Evolutionary conservation across 1,284 basidiomycete genomes (phyloP), one percentile per base, ranked within the genome.

Genomic region (Apiotrichum brassicae): DNA sequence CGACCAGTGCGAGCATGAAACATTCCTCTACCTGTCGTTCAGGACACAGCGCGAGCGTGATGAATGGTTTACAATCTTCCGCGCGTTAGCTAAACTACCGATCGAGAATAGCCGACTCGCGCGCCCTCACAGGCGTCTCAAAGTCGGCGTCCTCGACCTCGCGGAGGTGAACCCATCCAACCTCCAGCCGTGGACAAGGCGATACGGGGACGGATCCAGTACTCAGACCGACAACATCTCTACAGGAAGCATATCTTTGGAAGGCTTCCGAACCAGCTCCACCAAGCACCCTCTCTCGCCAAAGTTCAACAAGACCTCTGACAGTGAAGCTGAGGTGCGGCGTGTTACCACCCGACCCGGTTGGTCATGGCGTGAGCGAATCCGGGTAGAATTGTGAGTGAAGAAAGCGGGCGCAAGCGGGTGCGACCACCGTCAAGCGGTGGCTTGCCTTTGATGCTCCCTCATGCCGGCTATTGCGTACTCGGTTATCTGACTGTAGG

Each of bases 361-460:
- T 5, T 65, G 63, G 63, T 50, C 55, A 2, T 46, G 43, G 33
- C 54, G 50, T n/a, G 59, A 65, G 9, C 33, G 28, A 1, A 26
- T 65, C 6, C 46, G 57, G 23, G 47, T 60, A 1, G 63, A 63
- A 43, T 41, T 65, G 62, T 63, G 33, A 45, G 61, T 54, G n/a
- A 38, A 38, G 7, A 37, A 20, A 19, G 16, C 36, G 22, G 36
- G 24, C 18, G 35, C 22, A n/a, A n/a, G n/a, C n/a, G n/a, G n/a
- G n/a, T n/a, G n/a, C n/a, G n/a, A n/a, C n/a, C n/a, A n/a, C n/a
- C n/a, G n/a, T n/a, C n/a, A n/a, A n/a, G n/a, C n/a, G n/a, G n/a
- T n/a, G n/a, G n/a, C n/a, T n/a, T n/a, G n/a, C n/a, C n/a, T n/a
- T n/a, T n/a, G n/a, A n/a, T n/a, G n/a, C n/a, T n/a, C n/a, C n/a